Evolutionary conservation across 2,329 filamentous ascomycete genomes (phyloP), one percentile per base, ranked within the genome.

Genomic region (Ophiocordyceps camponoti-floridani): DNA sequence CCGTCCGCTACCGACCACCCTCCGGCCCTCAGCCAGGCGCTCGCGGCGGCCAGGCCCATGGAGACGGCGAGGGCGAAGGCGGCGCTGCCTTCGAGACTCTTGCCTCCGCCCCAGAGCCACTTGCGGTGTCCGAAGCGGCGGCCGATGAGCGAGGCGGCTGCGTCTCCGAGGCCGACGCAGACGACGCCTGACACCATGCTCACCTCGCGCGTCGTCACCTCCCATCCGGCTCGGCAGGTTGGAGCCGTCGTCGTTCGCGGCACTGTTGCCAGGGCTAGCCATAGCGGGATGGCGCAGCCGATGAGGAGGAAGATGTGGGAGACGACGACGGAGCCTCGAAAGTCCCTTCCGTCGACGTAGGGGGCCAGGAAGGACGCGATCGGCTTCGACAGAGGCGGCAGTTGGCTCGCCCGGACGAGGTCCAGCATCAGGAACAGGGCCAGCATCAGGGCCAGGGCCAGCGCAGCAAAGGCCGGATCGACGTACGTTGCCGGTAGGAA

Each of bases 81-180:
- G 7, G 80, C 52, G 51, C 75, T 80, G 45, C 91, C 91, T 62
- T 98, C 89, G 1, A 98, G 69, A 50, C 86, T 94, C 70, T 98
- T 98, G 13, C 88, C 89, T 4, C 91, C 91, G 13, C 86, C 84
- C 91, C 91, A 98, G 23, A 88, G 73, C 91, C 91, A 98, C 66
- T 95, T 96, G 31, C 76, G 73, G 27, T 79, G 78, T 4, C 91
- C 91, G 58, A 80, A 94, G 16, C 89, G 77, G 31, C 91, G 73
- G 1, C 91, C 91, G 44, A 96, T 81, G 2, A 98, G 70, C 13
- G 84, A 93, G 1, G 91, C 91, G 0, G 89, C 91, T 0, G 91
- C 88, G 56, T 98, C 91, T 37, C 91, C 91, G 61, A 98, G 79
- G 1, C 91, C 91, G 2, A 98, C 91, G 58, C 91, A 96, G 27